phyloP scores from a whole-genome alignment of 805 yeast genomes.

The Myxozyma lipomycoides region DNA sequence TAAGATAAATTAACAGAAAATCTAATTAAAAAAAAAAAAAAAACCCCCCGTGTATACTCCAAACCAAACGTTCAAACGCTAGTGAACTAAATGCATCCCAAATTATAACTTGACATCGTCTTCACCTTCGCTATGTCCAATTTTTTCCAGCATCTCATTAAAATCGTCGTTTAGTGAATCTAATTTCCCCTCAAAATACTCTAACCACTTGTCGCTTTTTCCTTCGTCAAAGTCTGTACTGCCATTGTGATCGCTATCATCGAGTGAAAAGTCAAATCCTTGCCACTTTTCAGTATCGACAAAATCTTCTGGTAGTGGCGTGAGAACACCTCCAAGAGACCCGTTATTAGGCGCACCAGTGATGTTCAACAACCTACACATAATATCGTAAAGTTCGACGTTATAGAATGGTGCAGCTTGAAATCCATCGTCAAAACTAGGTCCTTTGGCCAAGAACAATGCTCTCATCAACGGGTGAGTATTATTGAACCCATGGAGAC shows the following conservation, averaged over 20 bases:
- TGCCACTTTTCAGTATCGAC: slow-evolving; percentile 22
- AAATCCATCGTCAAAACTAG: slow-evolving; percentile 52
- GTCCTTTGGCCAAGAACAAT: slow-evolving; percentile 74
- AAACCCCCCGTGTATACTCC: background rate
- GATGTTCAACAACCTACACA: slow-evolving; percentile 60
- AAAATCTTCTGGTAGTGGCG: slow-evolving; percentile 31
- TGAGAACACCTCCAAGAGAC: slow-evolving; percentile 27
- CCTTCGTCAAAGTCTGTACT: slow-evolving; percentile 1
- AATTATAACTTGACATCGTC: slow-evolving; percentile 2
- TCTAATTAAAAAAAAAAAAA: background rate
- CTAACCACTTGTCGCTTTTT: slow-evolving; percentile 2
- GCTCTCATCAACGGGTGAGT: slow-evolving; percentile 79
- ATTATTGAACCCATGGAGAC: slow-evolving; percentile 83
- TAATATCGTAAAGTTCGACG: slow-evolving; percentile 64
- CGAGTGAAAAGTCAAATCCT: background rate
- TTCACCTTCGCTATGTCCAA: slow-evolving; percentile 1
- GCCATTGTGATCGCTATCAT: background rate
- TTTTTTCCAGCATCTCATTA: slow-evolving; percentile 15
- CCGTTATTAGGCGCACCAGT: slow-evolving; percentile 63
- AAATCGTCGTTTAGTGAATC: slow-evolving; percentile 13
- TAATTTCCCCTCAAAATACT: slow-evolving; percentile 7
- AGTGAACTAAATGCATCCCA: too few relatives aligned
- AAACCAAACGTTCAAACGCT: too few relatives aligned
- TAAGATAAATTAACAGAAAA: background rate
- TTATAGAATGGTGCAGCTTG: slow-evolving; percentile 64